Base-by-base conservation (phyloP, 2,329 filamentous ascomycete genomes). In the Cadophora gregata region DNA sequence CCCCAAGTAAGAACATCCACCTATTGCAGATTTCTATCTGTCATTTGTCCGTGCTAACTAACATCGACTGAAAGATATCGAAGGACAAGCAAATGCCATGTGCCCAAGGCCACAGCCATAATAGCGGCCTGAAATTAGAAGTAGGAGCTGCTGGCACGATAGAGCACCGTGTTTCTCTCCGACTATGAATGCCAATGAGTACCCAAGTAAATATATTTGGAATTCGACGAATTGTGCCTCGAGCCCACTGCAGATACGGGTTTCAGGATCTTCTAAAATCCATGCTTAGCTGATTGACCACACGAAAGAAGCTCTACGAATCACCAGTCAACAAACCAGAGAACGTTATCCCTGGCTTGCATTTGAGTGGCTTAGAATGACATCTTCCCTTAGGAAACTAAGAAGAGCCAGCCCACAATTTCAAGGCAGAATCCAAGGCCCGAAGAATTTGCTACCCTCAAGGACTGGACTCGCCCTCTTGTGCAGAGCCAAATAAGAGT, bases 191-290 rank as follows among this genome's bases (percentile, higher is more conserved):
- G 42, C 42, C 42, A 47, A 47, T 47, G 14, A 12, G 19, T 21
- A 47, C 8, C 19, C 19, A 47, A 47, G 10, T 21, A 21, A 42
- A 21, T 21, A 47, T 47, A 21, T 47, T 47, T 47, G 42, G 42
- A 47, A 47, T 7, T 21, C 42, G 42, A 21, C 6, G 19, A 47
- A 5, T 47, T 47, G 42, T n/a, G 42, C 50, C 50, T 55, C 50
- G 12, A 55, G 24, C 25, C 21, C 14, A 27, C 19, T 55, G 29
- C 50, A 55, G 50, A 55, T 55, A 55, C 50, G 50, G 50, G 50
- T 55, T 55, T 62, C 59, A 62, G 16, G 24, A 33, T 61, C n/a
- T 25, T 25, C 12, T 19, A 55, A 19, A 55, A 27, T 16, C 50
- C 50, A 55, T 47, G 50, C 8, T 55, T 25, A 55, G 50, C 50